Percentiles rank a stretch among this genome's conserved stretches.
Evolutionary conservation across 1,284 basidiomycete species (phyloP).

Genomic region (Heliocybe sulcata): DNA sequence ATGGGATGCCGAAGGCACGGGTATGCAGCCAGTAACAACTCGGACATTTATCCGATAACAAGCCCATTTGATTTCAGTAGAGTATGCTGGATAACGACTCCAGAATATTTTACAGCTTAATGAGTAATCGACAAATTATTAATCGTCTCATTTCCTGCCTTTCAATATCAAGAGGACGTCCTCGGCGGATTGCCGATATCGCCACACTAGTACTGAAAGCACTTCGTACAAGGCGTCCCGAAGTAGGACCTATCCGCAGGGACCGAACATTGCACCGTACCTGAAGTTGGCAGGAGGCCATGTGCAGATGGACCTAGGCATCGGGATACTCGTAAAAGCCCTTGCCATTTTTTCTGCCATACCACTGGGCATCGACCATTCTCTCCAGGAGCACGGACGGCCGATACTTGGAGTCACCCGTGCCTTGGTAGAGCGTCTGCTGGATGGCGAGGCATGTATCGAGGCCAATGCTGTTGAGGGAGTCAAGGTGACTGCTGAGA

Average conservation of each 20-base stretch:
- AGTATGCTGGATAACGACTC: too few relatives aligned
- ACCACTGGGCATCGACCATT: conserved; percentile 96
- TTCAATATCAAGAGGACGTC: too few relatives aligned
- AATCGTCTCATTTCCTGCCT: too few relatives aligned
- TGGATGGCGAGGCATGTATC: conserved; percentile 91
- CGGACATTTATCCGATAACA: background rate
- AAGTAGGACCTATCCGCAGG: too few relatives aligned
- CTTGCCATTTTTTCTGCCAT: conserved; percentile 87
- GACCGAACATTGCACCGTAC: too few relatives aligned
- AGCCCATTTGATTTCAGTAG: too few relatives aligned
- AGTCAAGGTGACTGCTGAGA: conserved; percentile 6
- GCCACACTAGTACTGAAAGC: too few relatives aligned
- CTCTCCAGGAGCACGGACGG: conserved; percentile 85
- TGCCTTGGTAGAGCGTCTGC: conserved; percentile 82
- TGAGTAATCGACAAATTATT: too few relatives aligned
- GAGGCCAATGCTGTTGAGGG: conserved; percentile 68
- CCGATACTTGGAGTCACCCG: conserved; percentile 95
- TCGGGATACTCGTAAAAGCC: conserved; percentile 79
- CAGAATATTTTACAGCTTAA: too few relatives aligned
- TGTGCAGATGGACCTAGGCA: background rate
- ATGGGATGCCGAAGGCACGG: background rate
- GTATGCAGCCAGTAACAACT: background rate
- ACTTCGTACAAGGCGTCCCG: too few relatives aligned
- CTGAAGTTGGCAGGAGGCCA: background rate
- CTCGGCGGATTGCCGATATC: too few relatives aligned